Evolutionary conservation across 2,329 filamentous ascomycete genomes (phyloP), one percentile per base, ranked within the genome.

Genomic region (Tolypocladium cylindrosporum): DNA sequence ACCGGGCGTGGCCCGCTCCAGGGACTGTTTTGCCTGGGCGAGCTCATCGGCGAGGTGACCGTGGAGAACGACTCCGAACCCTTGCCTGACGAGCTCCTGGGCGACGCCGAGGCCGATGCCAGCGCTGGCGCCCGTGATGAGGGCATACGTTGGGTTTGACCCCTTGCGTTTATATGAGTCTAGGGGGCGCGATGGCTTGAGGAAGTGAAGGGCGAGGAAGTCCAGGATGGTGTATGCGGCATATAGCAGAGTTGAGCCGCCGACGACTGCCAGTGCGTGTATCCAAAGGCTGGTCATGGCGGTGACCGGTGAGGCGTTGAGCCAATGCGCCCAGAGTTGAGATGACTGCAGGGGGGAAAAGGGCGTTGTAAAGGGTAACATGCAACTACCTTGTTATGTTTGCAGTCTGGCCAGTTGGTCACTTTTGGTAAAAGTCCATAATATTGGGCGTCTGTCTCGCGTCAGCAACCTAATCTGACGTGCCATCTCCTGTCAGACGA

Each of bases 51-150:
- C 59, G 31, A 67, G 55, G 63, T 68, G 66, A 37, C 68, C 68
- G 53, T 71, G 67, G 27, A 71, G 62, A 55, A 72, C 61, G 40
- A 74, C 63, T 50, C 67, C 65, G 61, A 73, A 75, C 37, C 71
- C 71, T 45, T 73, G 59, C 36, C 62, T 57, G 40, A 66, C 62
- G 16, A 72, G 61, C 48, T 71, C 60, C 60, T 71, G 58, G 57
- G 73, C 65, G 42, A 68, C 61, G 51, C 72, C 66, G 61, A 71
- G 59, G 37, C 68, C 70, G 59, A 74, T 70, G 42, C 69, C 71
- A 36, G 69, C 69, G 61, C 68, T 69, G 56, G 64, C 65, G 36
- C 70, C 72, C 50, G 71, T 71, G 61, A 74, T 61, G 59, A 73
- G 66, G 54, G 67, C 70, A 48, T 66, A 70, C 2, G 66, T 57